Base-by-base conservation (phyloP, 306 rosid genomes). In the Cajanus cajan region DNA sequence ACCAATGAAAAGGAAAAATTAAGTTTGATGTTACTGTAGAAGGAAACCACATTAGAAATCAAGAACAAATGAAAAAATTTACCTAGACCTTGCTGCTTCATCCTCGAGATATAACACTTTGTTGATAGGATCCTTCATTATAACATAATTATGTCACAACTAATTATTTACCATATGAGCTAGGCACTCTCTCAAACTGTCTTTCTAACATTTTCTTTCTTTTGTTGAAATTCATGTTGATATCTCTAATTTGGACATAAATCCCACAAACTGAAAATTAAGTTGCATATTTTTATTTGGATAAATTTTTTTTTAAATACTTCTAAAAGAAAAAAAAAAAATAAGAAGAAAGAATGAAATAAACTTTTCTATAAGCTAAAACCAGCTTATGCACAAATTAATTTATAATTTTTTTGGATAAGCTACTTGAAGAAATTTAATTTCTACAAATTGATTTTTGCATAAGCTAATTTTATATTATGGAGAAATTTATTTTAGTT, bases 31-130 rank as follows among this genome's bases (percentile, higher is more conserved):
- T 18, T 44, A 36, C 11, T 16, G 43, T 36, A 31, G 11, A n/a
- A 59, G 21, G 10, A 73, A 77, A 5, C 2, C 15, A 28, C 2
- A 47, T 14, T 62, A 64, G 10, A 68, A 59, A 48, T 68, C n/a
- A 41, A 65, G 40, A 66, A 66, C 31, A 31, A 50, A 77, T 39
- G 16, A 68, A 45, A 64, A 62, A 15, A 3, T 11, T 66, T 55
- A 85, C 88, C 88, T 73, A 40, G 80, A 67, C 51, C 67, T 81
- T 16, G 72, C 41, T 48, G 33, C 24, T 81, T 85, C 78, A 1
- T 81, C 83, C 73, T 81, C 74, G 50, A 19, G 40, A 16, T 66
- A 43, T 51, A 43, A 25, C 73, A 50, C 15, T 67, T 69, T 57
- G 31, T 6, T 73, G 8, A 55, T 57, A 31, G 51, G 70, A 57